Percentiles rank a stretch among this genome's conserved stretches.
Evolutionary conservation across 169 alveolate genomes (phyloP).

Genomic region (Plasmodium vinckei): DNA sequence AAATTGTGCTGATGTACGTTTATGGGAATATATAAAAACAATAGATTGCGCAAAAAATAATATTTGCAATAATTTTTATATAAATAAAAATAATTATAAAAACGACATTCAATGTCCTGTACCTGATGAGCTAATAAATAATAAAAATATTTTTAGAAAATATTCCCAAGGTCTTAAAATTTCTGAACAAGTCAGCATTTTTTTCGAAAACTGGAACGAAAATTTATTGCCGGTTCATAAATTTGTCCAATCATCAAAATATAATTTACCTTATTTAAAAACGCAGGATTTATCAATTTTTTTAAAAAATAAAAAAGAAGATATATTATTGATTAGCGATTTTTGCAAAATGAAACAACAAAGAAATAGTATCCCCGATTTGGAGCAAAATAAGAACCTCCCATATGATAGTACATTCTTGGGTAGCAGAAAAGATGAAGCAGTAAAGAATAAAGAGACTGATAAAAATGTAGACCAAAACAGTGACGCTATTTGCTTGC

Average conservation of each 20-base stretch:
- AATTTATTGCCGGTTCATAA: conserved; percentile 48
- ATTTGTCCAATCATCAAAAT: conserved; percentile 2
- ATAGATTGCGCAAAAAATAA: conserved; percentile 33
- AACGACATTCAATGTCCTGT: conserved; percentile 32
- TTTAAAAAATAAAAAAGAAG: conserved; percentile 7
- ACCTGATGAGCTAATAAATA: conserved; percentile 48
- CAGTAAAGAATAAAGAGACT: neutral
- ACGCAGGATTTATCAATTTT: conserved; percentile 13
- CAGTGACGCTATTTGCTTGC: neutral
- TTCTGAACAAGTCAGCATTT: conserved; percentile 61
- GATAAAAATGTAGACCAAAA: neutral
- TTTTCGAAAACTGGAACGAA: conserved; percentile 69
- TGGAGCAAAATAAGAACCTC: no score
- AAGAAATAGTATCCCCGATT: no score
- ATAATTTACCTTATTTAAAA: conserved; percentile 20
- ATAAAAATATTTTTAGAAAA: conserved; percentile 46
- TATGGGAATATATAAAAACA: conserved; percentile 40
- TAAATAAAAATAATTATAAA: conserved; percentile 1
- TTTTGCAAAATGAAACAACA: no score
- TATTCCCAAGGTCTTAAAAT: conserved; percentile 53
- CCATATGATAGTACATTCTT: no score
- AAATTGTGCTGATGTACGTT: conserved; percentile 42
- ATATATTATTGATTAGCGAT: conserved; percentile 13
- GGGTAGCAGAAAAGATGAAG: neutral
- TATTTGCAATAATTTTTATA: conserved; percentile 29